Evolutionary conservation across 345 rosid species (phyloP).

Genomic region (Cardamine chenopodiifolia): DNA sequence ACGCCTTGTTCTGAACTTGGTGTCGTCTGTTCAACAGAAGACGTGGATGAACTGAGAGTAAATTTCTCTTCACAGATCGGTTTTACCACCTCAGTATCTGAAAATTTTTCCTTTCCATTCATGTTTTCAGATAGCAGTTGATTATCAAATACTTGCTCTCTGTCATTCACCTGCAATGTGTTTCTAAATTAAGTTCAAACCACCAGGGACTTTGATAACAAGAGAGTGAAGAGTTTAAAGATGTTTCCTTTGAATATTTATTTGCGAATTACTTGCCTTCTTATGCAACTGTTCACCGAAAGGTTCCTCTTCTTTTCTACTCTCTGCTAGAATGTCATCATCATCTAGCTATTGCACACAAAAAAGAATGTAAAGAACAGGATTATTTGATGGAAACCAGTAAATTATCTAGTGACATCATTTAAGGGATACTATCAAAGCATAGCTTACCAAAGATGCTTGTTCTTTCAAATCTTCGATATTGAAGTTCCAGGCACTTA

Average conservation of each 20-base stretch:
- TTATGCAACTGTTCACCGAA: constrained; percentile 43
- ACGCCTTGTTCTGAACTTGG: constrained; percentile 58
- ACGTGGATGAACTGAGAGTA: constrained; percentile 47
- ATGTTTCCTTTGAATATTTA: neutral
- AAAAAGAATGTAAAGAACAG: neutral
- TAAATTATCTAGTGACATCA: neutral
- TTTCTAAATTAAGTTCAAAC: constrained; percentile 10
- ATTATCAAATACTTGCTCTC: constrained; percentile 36
- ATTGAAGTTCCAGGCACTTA: constrained; percentile 99
- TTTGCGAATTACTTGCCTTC: constrained; percentile 49
- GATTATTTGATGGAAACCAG: constrained; percentile 18
- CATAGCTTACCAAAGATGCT: constrained; percentile 77
- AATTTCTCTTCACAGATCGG: constrained; percentile 42
- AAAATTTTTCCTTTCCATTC: constrained; percentile 55
- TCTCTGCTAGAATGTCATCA: constrained; percentile 55
- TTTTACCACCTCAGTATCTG: constrained; percentile 53
- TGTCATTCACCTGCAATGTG: constrained; percentile 43
- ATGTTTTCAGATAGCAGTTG: constrained; percentile 46
- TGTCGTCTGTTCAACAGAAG: constrained; percentile 50
- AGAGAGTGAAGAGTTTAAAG: neutral
- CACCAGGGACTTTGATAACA: neutral
- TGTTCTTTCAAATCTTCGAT: constrained; percentile 91
- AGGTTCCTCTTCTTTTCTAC: constrained; percentile 61
- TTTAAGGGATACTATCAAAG: constrained; percentile 18
- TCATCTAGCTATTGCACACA: constrained; percentile 67